A percentile compares a stretch with the other conserved stretches of the same genome.
Conservation (phyloP, 176 grass and related monocot species). For the Hsuehochloa calcarea region DNA sequence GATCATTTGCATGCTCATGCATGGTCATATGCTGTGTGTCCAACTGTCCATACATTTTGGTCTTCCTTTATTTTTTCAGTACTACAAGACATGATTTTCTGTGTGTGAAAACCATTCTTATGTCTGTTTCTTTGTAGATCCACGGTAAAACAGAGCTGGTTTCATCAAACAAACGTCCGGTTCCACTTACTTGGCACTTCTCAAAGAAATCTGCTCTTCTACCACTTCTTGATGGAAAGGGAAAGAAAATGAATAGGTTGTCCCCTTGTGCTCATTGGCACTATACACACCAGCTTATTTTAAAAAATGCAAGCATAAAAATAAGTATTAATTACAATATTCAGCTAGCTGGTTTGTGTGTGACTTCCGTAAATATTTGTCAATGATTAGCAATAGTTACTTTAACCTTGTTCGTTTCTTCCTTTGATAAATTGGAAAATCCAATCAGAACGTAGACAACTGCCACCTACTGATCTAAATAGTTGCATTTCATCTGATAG, state of each 20-base stretch:
- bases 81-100: neutral
- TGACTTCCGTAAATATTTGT: neutral
- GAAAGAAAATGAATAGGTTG: constrained; percentile 94
- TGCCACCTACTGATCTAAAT: neutral
- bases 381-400: neutral
- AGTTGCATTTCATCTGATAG: neutral
- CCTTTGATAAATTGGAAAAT: neutral
- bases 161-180: constrained; percentile 86
- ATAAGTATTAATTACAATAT: neutral
- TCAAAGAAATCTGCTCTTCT: constrained; percentile 71
- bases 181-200: constrained; percentile 98
- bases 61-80: constrained; percentile 17
- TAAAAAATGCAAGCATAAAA: neutral
- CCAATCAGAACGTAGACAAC: neutral
- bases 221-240: constrained; percentile 85
- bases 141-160: constrained; percentile 93
- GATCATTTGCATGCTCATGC: constrained; percentile 19
- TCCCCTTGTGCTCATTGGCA: constrained; percentile 33
- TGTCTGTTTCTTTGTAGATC: constrained; percentile 56
- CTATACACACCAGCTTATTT: constrained; percentile 4
- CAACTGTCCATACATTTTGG: constrained; percentile 10
- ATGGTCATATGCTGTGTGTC: constrained; percentile 5
- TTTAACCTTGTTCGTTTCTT: neutral
- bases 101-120: constrained; percentile 28
- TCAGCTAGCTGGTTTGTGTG: neutral